Evolutionary conservation across 1,284 basidiomycete species (phyloP).

Genomic region (Microbotryum silenes-acaulis): DNA sequence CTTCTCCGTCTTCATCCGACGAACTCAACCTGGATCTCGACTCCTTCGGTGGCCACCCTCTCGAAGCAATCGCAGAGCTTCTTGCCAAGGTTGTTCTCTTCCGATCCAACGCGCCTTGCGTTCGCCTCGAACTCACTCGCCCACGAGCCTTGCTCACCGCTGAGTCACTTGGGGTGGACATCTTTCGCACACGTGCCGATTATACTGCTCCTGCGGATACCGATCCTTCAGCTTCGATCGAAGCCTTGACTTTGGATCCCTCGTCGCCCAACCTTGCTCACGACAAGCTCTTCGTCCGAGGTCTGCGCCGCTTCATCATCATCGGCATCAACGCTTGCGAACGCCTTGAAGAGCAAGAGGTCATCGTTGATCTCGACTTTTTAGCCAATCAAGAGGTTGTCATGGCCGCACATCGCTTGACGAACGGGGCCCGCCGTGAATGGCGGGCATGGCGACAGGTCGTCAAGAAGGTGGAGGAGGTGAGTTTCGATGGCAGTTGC

Average conservation of each 20-base stretch:
- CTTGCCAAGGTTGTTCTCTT: slow-evolving; percentile 23
- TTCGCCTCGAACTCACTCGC: slow-evolving; percentile 14
- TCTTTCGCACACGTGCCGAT: slow-evolving; percentile 17
- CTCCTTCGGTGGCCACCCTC: neutral
- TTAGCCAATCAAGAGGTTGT: slow-evolving; percentile 36
- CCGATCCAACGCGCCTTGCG: slow-evolving; percentile 26
- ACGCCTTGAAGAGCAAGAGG: slow-evolving; percentile 58
- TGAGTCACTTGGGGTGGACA: slow-evolving; percentile 18
- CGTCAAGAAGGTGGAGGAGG: slow-evolving; percentile 44
- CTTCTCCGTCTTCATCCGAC: too few species aligned
- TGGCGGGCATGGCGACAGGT: slow-evolving; percentile 44
- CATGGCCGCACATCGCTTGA: slow-evolving; percentile 31
- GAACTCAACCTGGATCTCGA: neutral
- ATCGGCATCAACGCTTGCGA: slow-evolving; percentile 69
- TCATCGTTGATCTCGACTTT: slow-evolving; percentile 55
- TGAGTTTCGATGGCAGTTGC: slow-evolving; percentile 36
- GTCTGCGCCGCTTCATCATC: slow-evolving; percentile 48
- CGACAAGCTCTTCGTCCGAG: slow-evolving; percentile 44
- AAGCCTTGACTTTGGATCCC: slow-evolving; percentile 1
- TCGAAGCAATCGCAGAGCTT: slow-evolving; percentile 26
- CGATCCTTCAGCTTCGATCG: neutral
- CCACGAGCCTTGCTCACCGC: slow-evolving; percentile 24
- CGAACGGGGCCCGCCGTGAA: slow-evolving; percentile 29
- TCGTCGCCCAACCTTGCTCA: slow-evolving; percentile 18
- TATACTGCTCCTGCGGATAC: slow-evolving; percentile 4